Evolutionary conservation across 768 basidiomycete genomes (phyloP), one percentile per base, ranked within the genome.

Genomic region (Pisolithus microcarpus): DNA sequence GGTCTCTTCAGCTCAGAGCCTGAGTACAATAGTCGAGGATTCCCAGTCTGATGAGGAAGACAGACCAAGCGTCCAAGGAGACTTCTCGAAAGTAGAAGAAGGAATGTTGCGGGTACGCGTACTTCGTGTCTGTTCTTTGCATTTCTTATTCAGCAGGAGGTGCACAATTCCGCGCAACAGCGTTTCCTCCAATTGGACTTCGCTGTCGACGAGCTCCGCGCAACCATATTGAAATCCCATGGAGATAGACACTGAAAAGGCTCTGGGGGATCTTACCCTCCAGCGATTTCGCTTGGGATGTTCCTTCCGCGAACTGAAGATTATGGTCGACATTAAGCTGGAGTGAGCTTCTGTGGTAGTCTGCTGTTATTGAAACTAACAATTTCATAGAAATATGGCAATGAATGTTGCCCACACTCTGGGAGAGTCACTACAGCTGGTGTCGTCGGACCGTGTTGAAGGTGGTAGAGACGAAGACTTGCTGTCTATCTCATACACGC

Each of bases 101-200:
- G 82, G 79, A 46, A 68, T 72, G 10, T 68, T 72, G 6, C 75
- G 79, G 65, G 87, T 82, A 57, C 44, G 26, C 43, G 47, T 9
- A 11, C 48, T 38, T 28, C 30, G 15, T 50, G n/a, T 43, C 52
- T 28, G 26, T 46, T 7, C 28, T 18, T 43, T 31, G 13, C 34
- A 34, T 38, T 18, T 44, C 8, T 30, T 38, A 34, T 31, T 50
- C 19, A 21, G 46, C 57, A 38, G 62, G 28, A 39, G 21, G 5
- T 34, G 21, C 39, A 70, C 67, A 60, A 58, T 46, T 63, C 65
- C 23, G 72, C 75, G 28, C 70, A 70, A 45, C 81, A 82, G 58
- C 79, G 78, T 52, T 75, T 81, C 1, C 90, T 98, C 55, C 87
- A 96, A 65, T 71, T 98, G 53, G 75, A 85, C 50, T 98, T 99